Evolutionary conservation across 441 rosid genomes (phyloP).

Genomic region (Geranium incanum): DNA sequence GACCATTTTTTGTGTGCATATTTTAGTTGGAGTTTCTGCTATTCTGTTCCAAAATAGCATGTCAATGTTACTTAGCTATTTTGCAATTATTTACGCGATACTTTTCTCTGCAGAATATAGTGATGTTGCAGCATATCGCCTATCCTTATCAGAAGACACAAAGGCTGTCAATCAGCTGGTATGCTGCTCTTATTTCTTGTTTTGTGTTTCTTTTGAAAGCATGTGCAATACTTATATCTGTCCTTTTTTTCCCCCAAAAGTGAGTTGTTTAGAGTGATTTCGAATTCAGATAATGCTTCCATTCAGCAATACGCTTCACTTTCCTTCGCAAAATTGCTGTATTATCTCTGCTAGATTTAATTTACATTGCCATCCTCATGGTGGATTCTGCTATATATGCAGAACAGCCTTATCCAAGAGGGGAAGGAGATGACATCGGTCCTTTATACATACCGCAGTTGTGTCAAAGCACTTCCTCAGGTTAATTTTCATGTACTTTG

Average conservation of each 20-base stretch:
- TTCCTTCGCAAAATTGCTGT: constrained; percentile 14
- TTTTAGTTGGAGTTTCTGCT: not conserved
- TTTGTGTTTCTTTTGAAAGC: constrained; percentile 10
- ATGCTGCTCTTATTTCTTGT: constrained; percentile 22
- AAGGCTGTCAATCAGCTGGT: constrained; percentile 98
- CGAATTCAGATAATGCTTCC: not conserved
- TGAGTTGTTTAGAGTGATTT: not conserved
- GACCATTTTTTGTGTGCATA: not conserved
- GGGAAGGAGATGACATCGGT: constrained; percentile 98
- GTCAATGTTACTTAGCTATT: not conserved
- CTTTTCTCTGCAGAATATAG: constrained; percentile 55
- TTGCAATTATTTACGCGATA: not conserved
- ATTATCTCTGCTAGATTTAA: not conserved
- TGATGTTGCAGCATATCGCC: constrained; percentile 85
- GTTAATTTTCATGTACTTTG: constrained; percentile 34
- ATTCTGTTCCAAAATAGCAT: not conserved
- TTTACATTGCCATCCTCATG: constrained; percentile 9
- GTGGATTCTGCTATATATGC: constrained; percentile 22
- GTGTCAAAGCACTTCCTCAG: constrained; percentile 99
- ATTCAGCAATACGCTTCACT: not conserved
- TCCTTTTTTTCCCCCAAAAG: not conserved
- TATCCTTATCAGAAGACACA: constrained; percentile 94
- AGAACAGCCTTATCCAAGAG: constrained; percentile 88
- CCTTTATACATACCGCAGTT: constrained; percentile 93
- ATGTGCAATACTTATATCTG: not conserved